Base-by-base conservation (phyloP, 768 basidiomycete genomes). In the Plicaturopsis crispa region DNA sequence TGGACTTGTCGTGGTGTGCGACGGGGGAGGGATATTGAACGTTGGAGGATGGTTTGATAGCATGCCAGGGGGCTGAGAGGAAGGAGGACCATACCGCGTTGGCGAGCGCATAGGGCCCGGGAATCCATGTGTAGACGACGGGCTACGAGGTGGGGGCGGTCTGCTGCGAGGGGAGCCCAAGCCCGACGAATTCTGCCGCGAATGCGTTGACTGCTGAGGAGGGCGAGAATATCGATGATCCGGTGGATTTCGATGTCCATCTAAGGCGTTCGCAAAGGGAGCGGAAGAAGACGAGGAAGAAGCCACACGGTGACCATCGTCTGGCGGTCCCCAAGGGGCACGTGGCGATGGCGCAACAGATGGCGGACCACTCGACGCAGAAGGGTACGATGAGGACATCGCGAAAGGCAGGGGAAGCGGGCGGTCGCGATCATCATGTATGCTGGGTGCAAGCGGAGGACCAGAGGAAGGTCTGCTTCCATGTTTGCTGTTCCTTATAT, bases 391-490 rank as follows among this genome's bases (percentile, higher is more conserved):
- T 4, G 73, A 66, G 5, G 59, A 63, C 56, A 78, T 68, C 6
- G 66, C 70, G 47, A 78, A 79, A 3, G 75, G 70, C 28, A 67
- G 71, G 5, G 74, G 65, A 33, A 70, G 53, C 2, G 72, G 72
- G 40, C 77, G 62, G 38, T 79, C 77, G 24, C 67, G 63, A 12
- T 71, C 72, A 31, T 72, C 70, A 35, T 69, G 62, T 34, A 60
- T 46, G 20, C 56, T 47, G n/a, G 52, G 52, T 39, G 47, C 51
- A 42, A 46, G 52, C 2, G 61, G 55, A 20, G 62, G 63, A 17
- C 62, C 60, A 17, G 68, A 65, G 11, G 67, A 50, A n/a, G 57
- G 67, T 17, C 61, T 50, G 50, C 50, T 63, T 46, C 41, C 50
- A n/a, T 58, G 56, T 43, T 57, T 45, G 39, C 57, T 56, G 22